Base-by-base conservation (phyloP, 768 basidiomycete genomes). In the Termitomyces sp. region DNA sequence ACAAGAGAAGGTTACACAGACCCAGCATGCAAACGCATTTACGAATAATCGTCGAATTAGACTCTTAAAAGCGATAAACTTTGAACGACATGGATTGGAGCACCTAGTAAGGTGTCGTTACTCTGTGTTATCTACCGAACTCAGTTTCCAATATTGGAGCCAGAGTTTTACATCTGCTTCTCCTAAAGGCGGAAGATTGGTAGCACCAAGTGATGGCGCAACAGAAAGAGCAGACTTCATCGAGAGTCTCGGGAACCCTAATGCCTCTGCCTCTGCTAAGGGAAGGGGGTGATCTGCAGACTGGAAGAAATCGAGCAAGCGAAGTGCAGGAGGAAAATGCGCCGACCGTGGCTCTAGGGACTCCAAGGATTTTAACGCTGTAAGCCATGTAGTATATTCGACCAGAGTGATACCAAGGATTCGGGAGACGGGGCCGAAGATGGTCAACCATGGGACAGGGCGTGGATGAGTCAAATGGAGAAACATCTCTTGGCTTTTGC, bases 301-400 rank as follows among this genome's bases (percentile, higher is more conserved):
- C 40, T 65, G 63, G 65, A 71, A 73, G 60, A 74, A 74, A 50
- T 69, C 67, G 22, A 73, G 54, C 57, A 76, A 66, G 4, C 66
- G 67, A 16, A 73, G 61, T 3, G 72, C 74, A 15, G 73, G 71
- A 55, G 16, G 63, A 52, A 20, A 59, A 61, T 5, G 51, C 48
- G 15, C 59, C 58, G n/a, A 18, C 20, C 40, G 38, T 40, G 38
- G 28, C 5, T 45, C 16, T 52, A 59, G 4, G 52, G 20, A 33
- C 12, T 55, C 51, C 0, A 62, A 59, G 5, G 64, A 62, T 56
- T 76, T 70, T 20, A 77, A 57, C 3, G 60, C 58, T 28, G 57
- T 46, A 16, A 78, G 59, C 76, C 76, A 78, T 32, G 65, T 49
- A 0, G 61, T 11, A 55, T 75, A 78, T 5, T 70, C 64, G 11